Evolutionary conservation across 1,139 yeast genomes (phyloP), one percentile per base, ranked within the genome.

Genomic region (Suhomyces terraborum): DNA sequence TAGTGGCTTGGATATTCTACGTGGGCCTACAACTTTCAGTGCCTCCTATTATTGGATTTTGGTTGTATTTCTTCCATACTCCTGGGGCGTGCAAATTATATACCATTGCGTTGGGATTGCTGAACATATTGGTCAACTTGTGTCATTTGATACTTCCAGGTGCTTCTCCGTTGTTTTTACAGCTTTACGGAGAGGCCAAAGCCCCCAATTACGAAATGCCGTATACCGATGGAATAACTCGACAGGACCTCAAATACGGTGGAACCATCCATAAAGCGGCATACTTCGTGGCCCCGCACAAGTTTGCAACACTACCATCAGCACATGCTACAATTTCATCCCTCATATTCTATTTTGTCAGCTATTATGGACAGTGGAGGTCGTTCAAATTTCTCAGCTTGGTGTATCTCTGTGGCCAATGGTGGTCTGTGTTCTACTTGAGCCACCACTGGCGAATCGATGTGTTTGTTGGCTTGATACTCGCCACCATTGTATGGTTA

Each of bases 391-490:
- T 50, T 4, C 14, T 42, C 14, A 40, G 50, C 3, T 29, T 50
- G 13, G 29, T 36, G 14, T 47, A 49, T 30, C 39, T 50, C 4
- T 30, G 45, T 8, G 46, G 46, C n/a, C 55, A 52, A 34, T 54
- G 56, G 55, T 52, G 55, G 58, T 39, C 56, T 3, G 47, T 52
- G 4, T 34, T 52, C 12, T 54, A 51, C 30, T 47, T 52, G 29
- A 53, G 49, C 12, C 54, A 51, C 25, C 54, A 52, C 36, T 53
- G 55, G 53, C 41, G 56, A 14, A 27, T 51, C 12, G 58, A 53
- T 28, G 40, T 53, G 16, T 41, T 53, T 7, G 37, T 49, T 16
- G 58, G 58, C 12, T 26, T 46, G 26, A 7, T 50, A 6, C 52
- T 52, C 36, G 42, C 55, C 16, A 38, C 51, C 5, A 30, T 32